phyloP scores from a whole-genome alignment of 2,329 filamentous ascomycete genomes.

The Aspergillus sp. region DNA sequence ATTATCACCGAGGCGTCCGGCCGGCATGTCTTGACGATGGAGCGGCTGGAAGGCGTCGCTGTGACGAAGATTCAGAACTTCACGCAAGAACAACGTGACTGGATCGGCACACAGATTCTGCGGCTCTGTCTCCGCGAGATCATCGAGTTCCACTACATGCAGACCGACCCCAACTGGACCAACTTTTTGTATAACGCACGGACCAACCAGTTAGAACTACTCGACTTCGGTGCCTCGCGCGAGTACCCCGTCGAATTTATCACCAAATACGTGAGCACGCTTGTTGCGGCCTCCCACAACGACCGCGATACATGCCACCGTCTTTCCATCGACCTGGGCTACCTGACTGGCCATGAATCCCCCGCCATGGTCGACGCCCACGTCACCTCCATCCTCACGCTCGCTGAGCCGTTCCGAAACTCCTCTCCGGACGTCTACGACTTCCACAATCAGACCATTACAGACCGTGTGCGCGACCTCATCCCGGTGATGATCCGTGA shows the following conservation, averaged over 20 bases:
- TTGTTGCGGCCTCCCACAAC: constrained; percentile 72
- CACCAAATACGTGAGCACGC: constrained; percentile 71
- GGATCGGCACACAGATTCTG: constrained; percentile 92
- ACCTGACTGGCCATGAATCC: constrained; percentile 88
- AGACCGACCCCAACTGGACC: constrained; percentile 99
- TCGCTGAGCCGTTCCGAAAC: constrained; percentile 84
- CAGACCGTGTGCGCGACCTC: constrained; percentile 79
- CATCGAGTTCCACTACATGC: constrained; percentile 94
- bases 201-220: constrained; percentile 73
- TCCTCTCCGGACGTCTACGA: constrained; percentile 82
- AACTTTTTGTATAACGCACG: constrained; percentile 88
- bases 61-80: constrained; percentile 78
- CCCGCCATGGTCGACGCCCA: constrained; percentile 85
- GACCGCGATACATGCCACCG: constrained; percentile 64
- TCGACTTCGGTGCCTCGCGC: constrained; percentile 92
- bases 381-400: constrained; percentile 78
- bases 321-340: constrained; percentile 76
- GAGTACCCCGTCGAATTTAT: constrained; percentile 82
- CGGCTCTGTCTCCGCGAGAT: constrained; percentile 91
- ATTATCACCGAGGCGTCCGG: constrained; percentile 78
- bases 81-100: constrained; percentile 81
- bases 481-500: constrained; percentile 94
- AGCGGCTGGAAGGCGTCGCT: constrained; percentile 80
- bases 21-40: constrained; percentile 85
- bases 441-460: constrained; percentile 92